Base-by-base conservation (phyloP, 2,329 filamentous ascomycete genomes). In the Neocucurbitaria cava region DNA sequence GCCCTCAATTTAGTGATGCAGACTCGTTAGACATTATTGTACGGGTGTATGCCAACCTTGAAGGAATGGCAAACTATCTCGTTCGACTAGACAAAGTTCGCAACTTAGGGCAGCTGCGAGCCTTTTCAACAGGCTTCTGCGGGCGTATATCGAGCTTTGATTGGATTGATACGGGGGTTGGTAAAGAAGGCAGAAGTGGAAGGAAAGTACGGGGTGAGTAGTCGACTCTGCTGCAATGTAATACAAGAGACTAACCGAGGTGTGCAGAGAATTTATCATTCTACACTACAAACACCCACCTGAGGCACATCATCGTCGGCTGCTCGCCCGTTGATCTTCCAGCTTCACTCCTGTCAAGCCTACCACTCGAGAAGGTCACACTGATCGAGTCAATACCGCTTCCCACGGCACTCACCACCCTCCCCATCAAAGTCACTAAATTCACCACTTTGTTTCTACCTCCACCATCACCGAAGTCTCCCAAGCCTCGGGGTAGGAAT, bases 101-200 rank as follows among this genome's bases (percentile, higher is more conserved):
- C 7, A 75, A 75, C 47, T 58, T 76, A 3, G 72, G 73, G 0
- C 71, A 74, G 35, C 52, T 76, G 13, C 61, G 73, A 31, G 72
- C 73, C 3, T 72, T 71, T 55, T 69, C 71, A 1, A 76, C 72
- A 0, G 72, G 70, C 17, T 75, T 76, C 54, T 72, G 70, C 38
- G 70, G 70, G n/a, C 54, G 73, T 2, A 72, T 75, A 50, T 66
- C 72, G 3, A 70, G 65, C 47, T 76, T 75, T 42, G 73, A 76
- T 52, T 75, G 71, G 56, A 56, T 75, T 11, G 73, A 76, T 45
- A 68, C 73, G 2, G 73, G 73, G 3, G 66, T 75, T 3, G 69
- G 71, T 1, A 76, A 76, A 42, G 73, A 76, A 53, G 73, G 73
- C 3, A 62, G 65, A 26, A 61, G 66, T 7, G 71, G 63, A 23